Percentiles rank a stretch among this genome's conserved stretches.
These are phyloP conservation scores for Candida frijolesensis DNA, from an alignment of 1,139 yeast genomes.

Conservation along the genomic window DNA sequence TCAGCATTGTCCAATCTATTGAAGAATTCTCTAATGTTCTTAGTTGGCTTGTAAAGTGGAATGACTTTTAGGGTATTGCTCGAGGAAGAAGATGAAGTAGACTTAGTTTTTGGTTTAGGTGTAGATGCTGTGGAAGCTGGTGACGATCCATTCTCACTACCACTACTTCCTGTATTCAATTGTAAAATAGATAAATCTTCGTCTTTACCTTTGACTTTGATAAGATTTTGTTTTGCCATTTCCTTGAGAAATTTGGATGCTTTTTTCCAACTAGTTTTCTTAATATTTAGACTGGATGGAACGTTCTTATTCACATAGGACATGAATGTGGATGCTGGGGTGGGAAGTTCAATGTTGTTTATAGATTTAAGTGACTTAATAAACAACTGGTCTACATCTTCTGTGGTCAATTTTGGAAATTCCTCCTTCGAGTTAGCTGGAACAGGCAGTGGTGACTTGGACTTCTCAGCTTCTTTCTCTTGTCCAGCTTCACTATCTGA, in stretches of 20 bases:
- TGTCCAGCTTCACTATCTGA: conserved; percentile 33
- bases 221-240: conserved; percentile 73
- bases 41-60: conserved; percentile 47
- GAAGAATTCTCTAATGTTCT: conserved; percentile 51
- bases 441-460: conserved; percentile 2
- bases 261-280: conserved; percentile 88
- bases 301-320: conserved; percentile 70
- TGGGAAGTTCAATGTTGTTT: conserved; percentile 55
- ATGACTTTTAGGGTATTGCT: conserved; percentile 16
- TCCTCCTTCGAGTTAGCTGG: conserved; percentile 4
- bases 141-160: background rate
- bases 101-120: conserved; percentile 15
- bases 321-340: conserved; percentile 74
- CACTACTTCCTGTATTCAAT: conserved; percentile 33
- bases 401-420: conserved; percentile 41
- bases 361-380: conserved; percentile 64
- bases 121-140: conserved; percentile 7
- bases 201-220: conserved; percentile 72
- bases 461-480: conserved; percentile 31
- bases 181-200: conserved; percentile 67
- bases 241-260: conserved; percentile 81
- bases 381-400: conserved; percentile 81
- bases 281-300: conserved; percentile 71
- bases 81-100: conserved; percentile 15
- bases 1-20: conserved; percentile 38